These are phyloP conservation scores for Tylopilus subfusipes DNA, from an alignment of 768 basidiomycete genomes.

Conservation along the genomic window DNA sequence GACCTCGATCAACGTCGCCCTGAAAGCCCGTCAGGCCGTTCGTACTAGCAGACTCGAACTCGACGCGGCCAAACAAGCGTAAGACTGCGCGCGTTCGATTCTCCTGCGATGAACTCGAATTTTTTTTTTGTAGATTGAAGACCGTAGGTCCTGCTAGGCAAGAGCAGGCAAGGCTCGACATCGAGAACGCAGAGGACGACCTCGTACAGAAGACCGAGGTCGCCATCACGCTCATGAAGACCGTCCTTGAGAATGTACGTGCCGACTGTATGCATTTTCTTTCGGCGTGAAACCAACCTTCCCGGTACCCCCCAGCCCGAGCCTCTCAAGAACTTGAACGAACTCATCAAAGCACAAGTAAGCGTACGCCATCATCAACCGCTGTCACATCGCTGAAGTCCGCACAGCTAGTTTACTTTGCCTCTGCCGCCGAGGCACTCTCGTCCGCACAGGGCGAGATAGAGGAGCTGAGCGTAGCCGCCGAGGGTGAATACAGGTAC, in stretches of 20 bases:
- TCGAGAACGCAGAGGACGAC: constrained; percentile 93
- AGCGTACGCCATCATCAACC: constrained; percentile 6
- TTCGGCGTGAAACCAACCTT: background rate
- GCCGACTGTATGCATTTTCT: background rate
- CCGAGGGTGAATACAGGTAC: constrained; percentile 93
- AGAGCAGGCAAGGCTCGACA: constrained; percentile 89
- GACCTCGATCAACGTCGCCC: constrained; percentile 80
- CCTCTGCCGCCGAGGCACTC: constrained; percentile 75
- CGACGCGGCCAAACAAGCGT: constrained; percentile 88
- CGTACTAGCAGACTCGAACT: constrained; percentile 78
- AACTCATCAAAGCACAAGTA: constrained; percentile 87
- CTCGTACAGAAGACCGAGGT: constrained; percentile 98
- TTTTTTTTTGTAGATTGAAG: constrained; percentile 59
- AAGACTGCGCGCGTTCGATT: constrained; percentile 28
- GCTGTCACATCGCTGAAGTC: constrained; percentile 4
- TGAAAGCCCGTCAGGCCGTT: constrained; percentile 89
- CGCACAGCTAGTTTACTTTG: constrained; percentile 63
- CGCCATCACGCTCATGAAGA: constrained; percentile 95
- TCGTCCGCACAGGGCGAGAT: constrained; percentile 86
- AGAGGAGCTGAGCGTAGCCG: constrained; percentile 87
- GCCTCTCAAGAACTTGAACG: constrained; percentile 90
- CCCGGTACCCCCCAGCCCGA: constrained; percentile 68
- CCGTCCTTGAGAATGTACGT: constrained; percentile 94
- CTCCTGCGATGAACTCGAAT: background rate
- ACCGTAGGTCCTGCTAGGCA: constrained; percentile 69